A percentile compares a stretch with the other conserved stretches of the same genome.
Evolutionary conservation across 1,284 basidiomycete species (phyloP).

Genomic region (Anthracocystis walkeri): DNA sequence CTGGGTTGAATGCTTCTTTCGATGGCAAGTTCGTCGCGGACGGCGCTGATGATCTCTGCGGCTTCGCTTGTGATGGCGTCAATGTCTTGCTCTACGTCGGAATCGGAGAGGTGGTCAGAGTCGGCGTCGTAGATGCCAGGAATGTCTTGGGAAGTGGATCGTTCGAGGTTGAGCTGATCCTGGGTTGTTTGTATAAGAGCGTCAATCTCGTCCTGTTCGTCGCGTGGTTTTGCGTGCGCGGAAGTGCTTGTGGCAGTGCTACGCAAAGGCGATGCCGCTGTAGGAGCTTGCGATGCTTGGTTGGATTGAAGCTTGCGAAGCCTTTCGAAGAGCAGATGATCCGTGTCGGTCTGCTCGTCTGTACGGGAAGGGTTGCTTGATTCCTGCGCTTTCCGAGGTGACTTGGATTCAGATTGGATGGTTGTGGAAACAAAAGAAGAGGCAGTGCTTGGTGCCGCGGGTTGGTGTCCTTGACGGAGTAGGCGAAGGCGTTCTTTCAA

Average conservation of each 20-base stretch:
- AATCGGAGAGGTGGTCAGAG: conserved; percentile 26
- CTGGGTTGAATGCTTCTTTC: conserved; percentile 7
- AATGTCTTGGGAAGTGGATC: not conserved
- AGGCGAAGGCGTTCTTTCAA: conserved; percentile 38
- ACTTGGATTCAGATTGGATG: conserved; percentile 1
- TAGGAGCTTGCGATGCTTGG: not conserved
- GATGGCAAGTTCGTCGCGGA: conserved; percentile 39
- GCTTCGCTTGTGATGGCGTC: conserved; percentile 32
- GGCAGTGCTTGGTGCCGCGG: conserved; percentile 2
- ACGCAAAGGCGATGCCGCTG: not conserved
- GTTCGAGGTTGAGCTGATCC: conserved; percentile 33
- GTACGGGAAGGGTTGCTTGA: not conserved
- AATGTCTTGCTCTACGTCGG: conserved; percentile 23
- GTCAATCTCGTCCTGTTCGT: conserved; percentile 49
- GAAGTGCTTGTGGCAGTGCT: not conserved
- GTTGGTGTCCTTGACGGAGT: conserved; percentile 28
- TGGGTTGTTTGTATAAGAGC: conserved; percentile 36
- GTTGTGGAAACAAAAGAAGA: not conserved
- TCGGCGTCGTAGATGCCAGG: conserved; percentile 19
- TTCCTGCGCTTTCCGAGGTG: not conserved
- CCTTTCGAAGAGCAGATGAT: conserved; percentile 27
- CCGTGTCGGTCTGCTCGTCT: conserved; percentile 3
- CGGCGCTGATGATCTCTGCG: conserved; percentile 34
- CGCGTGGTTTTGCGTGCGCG: not conserved
- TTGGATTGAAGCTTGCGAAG: conserved; percentile 27